These are phyloP conservation scores for Backusella westeae DNA, from an alignment of 192 early-diverging fungal species.

Conservation along the genomic window DNA sequence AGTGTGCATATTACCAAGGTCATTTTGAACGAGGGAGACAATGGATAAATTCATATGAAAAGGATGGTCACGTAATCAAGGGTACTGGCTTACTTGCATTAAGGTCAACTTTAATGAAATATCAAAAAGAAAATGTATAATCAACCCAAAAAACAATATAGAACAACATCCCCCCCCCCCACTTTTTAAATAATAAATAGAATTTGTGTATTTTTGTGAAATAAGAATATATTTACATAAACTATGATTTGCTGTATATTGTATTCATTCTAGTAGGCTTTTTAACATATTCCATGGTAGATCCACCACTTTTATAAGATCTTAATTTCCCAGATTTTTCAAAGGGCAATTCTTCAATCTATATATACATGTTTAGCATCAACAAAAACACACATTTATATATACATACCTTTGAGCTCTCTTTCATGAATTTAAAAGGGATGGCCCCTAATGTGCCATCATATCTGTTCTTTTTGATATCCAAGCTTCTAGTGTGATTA, in stretches of 20 bases:
- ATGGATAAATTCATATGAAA: conserved; percentile 22
- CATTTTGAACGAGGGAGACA: background rate
- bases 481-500: conserved; percentile 43
- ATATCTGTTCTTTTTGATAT: conserved; percentile 70
- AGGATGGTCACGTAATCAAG: background rate
- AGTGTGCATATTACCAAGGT: conserved; percentile 8
- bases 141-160: background rate
- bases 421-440: conserved; percentile 37
- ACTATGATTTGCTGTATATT: background rate
- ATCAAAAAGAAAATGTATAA: background rate
- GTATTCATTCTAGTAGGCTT: background rate
- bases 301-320: background rate
- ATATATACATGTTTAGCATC: background rate
- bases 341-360: background rate
- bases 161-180: background rate
- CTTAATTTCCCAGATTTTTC: background rate
- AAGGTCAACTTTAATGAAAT: conserved; percentile 17
- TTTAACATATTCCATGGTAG: background rate
- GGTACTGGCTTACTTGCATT: conserved; percentile 17
- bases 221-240: background rate
- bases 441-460: conserved; percentile 66
- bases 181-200: conserved; percentile 3
- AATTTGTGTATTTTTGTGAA: conserved; percentile 11
- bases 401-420: conserved; percentile 19
- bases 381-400: background rate